Evolutionary conservation across 2,329 filamentous ascomycete genomes (phyloP).

Genomic region (Fusarium siculi): DNA sequence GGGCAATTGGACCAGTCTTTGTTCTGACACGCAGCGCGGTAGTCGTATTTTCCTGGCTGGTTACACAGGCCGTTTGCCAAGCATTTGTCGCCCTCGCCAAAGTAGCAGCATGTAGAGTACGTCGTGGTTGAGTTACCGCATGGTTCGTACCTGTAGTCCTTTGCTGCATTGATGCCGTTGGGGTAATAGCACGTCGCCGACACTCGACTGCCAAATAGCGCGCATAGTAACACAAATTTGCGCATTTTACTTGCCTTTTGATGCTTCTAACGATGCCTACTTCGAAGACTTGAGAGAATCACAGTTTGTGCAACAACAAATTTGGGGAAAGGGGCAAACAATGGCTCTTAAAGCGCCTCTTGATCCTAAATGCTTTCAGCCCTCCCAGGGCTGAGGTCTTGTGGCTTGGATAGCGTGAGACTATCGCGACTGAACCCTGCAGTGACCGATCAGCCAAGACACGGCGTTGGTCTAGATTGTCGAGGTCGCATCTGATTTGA

Average conservation of each 20-base stretch:
- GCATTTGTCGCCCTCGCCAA: constrained; percentile 37
- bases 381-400: constrained; percentile 22
- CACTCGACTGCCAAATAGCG: not conserved
- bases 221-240: not conserved
- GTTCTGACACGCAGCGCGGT: constrained; percentile 38
- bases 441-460: not conserved
- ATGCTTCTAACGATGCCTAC: not conserved
- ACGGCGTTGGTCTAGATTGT: constrained; percentile 17
- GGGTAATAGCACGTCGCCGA: constrained; percentile 37
- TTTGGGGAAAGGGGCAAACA: not conserved
- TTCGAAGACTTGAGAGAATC: not conserved
- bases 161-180: constrained; percentile 31
- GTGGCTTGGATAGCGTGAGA: constrained; percentile 50
- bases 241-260: not conserved
- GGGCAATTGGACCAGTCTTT: constrained; percentile 39
- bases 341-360: not conserved
- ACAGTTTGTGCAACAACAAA: no score
- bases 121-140: constrained; percentile 27
- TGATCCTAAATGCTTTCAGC: not conserved
- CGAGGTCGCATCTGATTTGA: not conserved
- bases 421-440: not conserved
- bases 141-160: constrained; percentile 39
- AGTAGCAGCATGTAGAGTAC: constrained; percentile 38
- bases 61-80: constrained; percentile 36
- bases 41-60: constrained; percentile 22